phyloP scores from a whole-genome alignment of 2,329 filamentous ascomycete genomes.

The Samsoniella hepiali region DNA sequence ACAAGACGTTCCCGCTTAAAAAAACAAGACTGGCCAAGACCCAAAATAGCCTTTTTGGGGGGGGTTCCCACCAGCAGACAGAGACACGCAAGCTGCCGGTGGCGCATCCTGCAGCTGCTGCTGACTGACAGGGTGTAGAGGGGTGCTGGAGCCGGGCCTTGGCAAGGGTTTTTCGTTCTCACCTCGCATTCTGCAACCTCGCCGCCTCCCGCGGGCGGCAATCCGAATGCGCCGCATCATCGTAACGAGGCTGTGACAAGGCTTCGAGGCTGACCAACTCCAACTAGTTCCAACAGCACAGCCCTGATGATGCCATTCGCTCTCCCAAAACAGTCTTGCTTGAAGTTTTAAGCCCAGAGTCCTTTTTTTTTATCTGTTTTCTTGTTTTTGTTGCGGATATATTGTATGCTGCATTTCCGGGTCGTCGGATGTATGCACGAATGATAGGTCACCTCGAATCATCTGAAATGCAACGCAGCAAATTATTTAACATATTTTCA shows the following conservation, averaged over 20 bases:
- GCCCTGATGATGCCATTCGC: not conserved
- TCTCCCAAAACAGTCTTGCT: too few relatives aligned
- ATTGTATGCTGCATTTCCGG: too few relatives aligned
- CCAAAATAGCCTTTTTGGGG: slow-evolving; percentile 7
- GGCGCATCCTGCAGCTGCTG: not conserved
- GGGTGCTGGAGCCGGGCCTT: not conserved
- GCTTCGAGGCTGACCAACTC: not conserved
- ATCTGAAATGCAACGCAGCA: not conserved
- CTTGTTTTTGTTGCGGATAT: not conserved
- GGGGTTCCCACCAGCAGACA: not conserved
- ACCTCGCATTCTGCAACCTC: not conserved
- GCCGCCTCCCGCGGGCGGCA: not conserved
- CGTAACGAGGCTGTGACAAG: slow-evolving; percentile 1
- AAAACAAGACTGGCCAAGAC: not conserved
- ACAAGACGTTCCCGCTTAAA: not conserved
- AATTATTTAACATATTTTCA: not conserved
- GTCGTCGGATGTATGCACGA: too few relatives aligned
- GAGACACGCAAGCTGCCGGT: not conserved
- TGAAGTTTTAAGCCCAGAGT: too few relatives aligned
- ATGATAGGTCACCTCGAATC: not conserved
- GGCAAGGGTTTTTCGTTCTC: not conserved
- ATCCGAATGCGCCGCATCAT: slow-evolving; percentile 10
- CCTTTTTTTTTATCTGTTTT: not conserved
- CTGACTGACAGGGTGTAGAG: not conserved
- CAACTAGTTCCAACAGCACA: not conserved